These are phyloP conservation scores for Panus rudis DNA, from an alignment of 768 basidiomycete species.

Conservation along the genomic window DNA sequence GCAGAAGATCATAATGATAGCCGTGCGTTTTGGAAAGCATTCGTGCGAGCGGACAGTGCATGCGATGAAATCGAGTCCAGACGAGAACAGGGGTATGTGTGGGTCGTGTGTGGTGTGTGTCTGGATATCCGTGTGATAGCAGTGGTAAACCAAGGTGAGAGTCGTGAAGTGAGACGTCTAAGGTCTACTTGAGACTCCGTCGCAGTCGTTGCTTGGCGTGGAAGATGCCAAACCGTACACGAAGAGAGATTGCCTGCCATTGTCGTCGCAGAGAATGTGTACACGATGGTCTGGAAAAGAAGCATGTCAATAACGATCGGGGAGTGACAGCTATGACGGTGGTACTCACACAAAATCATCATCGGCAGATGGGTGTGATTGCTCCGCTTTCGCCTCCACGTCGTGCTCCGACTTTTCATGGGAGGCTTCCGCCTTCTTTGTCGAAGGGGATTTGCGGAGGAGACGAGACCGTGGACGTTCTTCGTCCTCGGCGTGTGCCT, in stretches of 20 bases:
- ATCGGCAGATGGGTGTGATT: constrained; percentile 5
- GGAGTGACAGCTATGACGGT: constrained; percentile 3
- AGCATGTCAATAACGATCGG: constrained; percentile 1
- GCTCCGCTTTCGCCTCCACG: constrained; percentile 4
- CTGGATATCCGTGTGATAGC: not conserved
- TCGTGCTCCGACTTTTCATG: not conserved
- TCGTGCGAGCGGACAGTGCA: not conserved
- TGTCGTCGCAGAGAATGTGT: constrained; percentile 43
- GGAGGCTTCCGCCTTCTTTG: not conserved
- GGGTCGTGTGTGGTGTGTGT: not conserved
- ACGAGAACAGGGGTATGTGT: not conserved
- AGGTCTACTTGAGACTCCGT: constrained; percentile 1
- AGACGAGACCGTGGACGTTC: too few relatives aligned
- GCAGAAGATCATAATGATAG: not conserved
- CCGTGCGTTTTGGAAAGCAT: not conserved
- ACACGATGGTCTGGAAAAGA: constrained; percentile 47
- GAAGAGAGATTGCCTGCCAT: constrained; percentile 54
- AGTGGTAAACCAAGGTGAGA: not conserved
- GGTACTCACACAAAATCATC: constrained; percentile 18
- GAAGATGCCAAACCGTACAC: constrained; percentile 53
- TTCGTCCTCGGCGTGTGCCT: constrained; percentile 3
- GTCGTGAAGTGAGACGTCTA: not conserved
- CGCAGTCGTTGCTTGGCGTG: constrained; percentile 35
- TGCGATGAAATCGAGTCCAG: not conserved
- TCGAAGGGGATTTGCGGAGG: too few relatives aligned